A percentile compares a stretch with the other conserved stretches of the same genome.
phyloP scores from a whole-genome alignment of 73 alveolate genomes.

The Blepharisma stoltei region DNA sequence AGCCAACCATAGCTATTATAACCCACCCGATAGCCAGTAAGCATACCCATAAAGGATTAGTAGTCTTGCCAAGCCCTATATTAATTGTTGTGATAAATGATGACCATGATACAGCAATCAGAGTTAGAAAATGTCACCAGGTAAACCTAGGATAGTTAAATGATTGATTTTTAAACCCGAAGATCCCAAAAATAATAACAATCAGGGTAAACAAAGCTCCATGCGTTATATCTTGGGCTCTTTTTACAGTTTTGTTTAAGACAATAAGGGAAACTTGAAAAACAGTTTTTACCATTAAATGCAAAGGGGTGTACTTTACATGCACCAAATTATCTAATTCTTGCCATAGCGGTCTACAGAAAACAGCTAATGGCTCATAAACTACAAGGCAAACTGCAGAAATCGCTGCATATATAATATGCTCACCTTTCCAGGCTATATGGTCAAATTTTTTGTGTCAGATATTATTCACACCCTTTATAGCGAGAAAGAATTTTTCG shows the following conservation, averaged over 20 bases:
- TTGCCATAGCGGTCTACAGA: slow-evolving; percentile 30
- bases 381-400: neutral
- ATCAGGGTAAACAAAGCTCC: slow-evolving; percentile 18
- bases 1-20: neutral
- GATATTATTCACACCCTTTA: no score
- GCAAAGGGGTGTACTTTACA: neutral
- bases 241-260: neutral
- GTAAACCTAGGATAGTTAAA: slow-evolving; percentile 21
- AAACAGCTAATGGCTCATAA: slow-evolving; percentile 24
- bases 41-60: neutral
- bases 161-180: neutral
- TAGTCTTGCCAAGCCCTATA: no score
- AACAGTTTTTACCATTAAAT: neutral
- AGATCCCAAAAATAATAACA: neutral
- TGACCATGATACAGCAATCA: neutral
- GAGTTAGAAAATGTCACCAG: slow-evolving; percentile 10
- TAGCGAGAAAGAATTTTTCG: no score
- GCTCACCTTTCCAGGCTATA: no score
- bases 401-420: neutral
- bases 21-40: slow-evolving; percentile 21
- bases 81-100: slow-evolving; percentile 18
- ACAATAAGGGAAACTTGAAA: neutral
- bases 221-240: neutral
- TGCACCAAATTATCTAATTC: slow-evolving; percentile 2
- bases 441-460: no score